Evolutionary conservation across 176 grass and related monocot genomes (phyloP).

Genomic region (Poa annua): DNA sequence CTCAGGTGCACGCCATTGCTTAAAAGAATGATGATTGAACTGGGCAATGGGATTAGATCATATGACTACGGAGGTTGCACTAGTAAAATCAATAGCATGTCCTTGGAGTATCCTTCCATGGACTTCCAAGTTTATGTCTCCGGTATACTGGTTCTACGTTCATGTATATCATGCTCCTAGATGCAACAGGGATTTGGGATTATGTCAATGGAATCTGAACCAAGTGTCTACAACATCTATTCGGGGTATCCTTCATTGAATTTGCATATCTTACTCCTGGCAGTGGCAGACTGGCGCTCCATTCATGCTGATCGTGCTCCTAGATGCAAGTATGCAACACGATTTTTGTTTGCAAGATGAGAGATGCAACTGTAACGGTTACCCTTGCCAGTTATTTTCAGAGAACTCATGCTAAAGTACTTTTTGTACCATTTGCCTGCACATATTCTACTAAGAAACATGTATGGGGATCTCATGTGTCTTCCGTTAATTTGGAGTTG

Average conservation of each 20-base stretch:
- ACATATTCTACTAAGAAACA: background rate
- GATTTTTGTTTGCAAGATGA: background rate
- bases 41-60: background rate
- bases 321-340: background rate
- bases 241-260: background rate
- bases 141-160: background rate
- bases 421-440: background rate
- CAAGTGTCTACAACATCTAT: background rate
- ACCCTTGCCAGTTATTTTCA: background rate
- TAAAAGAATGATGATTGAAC: background rate
- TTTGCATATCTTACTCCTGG: background rate
- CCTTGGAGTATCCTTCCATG: background rate
- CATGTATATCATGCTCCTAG: background rate
- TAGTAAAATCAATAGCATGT: background rate
- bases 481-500: background rate
- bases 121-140: background rate
- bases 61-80: background rate
- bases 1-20: background rate
- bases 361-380: background rate
- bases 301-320: background rate
- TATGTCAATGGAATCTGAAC: background rate
- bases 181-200: background rate
- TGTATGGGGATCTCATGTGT: background rate
- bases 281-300: background rate
- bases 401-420: background rate